Evolutionary conservation across 1,284 basidiomycete species (phyloP), one percentile per base, ranked within the genome.

Genomic region (Ganoderma sp.): DNA sequence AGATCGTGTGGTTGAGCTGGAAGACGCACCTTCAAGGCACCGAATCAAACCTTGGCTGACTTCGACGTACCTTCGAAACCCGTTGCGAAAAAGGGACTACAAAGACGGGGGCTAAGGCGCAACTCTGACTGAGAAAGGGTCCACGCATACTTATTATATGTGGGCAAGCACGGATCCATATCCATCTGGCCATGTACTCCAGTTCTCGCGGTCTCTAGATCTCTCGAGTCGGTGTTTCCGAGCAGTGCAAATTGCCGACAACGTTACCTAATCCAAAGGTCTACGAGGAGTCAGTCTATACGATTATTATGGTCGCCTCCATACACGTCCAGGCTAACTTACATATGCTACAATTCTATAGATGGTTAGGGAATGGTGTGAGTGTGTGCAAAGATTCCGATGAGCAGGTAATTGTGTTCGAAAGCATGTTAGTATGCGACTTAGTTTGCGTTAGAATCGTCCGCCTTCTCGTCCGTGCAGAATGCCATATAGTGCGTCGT

Each of bases 401-500:
- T 43, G 42, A 60, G 22, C 41, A n/a, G 28, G 9, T 22, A 25
- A 12, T 60, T 28, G 15, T 9, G 12, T 28, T 14, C 12, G 22
- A 28, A 43, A 60, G 15, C 22, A 39, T n/a, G 58, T 42, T 19
- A 60, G 14, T 25, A 25, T 22, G 58, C 58, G 22, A 25, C 14
- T 60, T 60, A 1, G 19, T 39, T 22, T 28, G 58, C 37, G 37
- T 39, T 28, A 22, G 45, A 19, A 39, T 54, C 37, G 48, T 61
- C 59, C 4, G 59, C 4, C 17, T 68, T 48, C 22, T 73, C 69
- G 10, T 66, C 66, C 32, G 70, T 58, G 50, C 76, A 78, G 19
- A 73, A 77, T 28, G 83, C 63, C 82, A 88, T 87, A 48, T 10
- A 5, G 8, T 39, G 37, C 8, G 37, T 10, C 37, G 37, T 39